A percentile compares a stretch with the other conserved stretches of the same genome.
Conservation (phyloP, 176 grass and related monocot genomes). For the maize (Zea mays) region DNA sequence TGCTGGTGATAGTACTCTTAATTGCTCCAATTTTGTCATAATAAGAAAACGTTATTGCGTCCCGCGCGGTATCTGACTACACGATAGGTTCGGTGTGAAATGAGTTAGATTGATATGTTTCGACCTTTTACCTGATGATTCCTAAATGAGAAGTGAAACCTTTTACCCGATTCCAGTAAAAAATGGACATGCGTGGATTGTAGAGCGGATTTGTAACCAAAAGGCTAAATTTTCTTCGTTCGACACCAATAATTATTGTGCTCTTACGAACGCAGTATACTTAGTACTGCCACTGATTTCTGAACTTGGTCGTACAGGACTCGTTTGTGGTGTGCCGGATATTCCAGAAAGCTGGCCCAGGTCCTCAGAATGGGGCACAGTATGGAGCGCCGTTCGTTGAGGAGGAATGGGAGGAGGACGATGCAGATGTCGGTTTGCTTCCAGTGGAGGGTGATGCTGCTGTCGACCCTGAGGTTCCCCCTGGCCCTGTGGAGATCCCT, state of each 20-base stretch:
- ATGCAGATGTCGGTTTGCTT: conserved; percentile 49
- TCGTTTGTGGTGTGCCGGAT: conserved; percentile 91
- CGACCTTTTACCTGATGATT: background rate
- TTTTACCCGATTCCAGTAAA: background rate
- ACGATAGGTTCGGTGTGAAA: background rate
- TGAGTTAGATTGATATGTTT: background rate
- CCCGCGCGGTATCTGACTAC: background rate
- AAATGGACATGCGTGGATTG: background rate
- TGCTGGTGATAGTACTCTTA: background rate
- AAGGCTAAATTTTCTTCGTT: background rate
- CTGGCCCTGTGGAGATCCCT: conserved; percentile 39
- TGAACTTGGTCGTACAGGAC: conserved; percentile 42
- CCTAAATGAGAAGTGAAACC: background rate
- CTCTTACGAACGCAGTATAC: background rate
- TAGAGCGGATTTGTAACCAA: background rate
- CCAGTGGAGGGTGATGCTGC: conserved; percentile 29
- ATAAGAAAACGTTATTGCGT: background rate
- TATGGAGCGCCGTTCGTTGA: conserved; percentile 95
- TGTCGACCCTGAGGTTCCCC: conserved; percentile 41
- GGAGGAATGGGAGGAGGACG: conserved; percentile 85
- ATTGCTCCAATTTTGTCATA: background rate
- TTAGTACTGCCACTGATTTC: conserved; percentile 14
- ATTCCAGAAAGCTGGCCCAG: conserved; percentile 85
- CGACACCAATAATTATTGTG: background rate
- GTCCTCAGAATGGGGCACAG: conserved; percentile 89